These are phyloP conservation scores for Tricholoma furcatifolium DNA, from an alignment of 768 basidiomycete genomes.

Conservation along the genomic window DNA sequence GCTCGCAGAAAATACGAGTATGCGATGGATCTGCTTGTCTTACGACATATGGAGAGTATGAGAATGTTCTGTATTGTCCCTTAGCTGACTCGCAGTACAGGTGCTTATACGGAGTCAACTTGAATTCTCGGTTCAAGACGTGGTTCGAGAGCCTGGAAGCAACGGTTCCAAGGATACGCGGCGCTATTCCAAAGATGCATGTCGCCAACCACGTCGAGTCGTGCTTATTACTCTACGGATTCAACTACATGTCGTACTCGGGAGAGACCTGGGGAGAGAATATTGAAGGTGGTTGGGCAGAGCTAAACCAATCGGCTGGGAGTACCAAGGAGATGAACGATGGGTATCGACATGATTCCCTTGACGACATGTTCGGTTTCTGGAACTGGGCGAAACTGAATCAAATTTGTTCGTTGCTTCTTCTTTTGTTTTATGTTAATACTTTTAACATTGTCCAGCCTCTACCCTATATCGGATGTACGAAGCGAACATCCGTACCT, in stretches of 20 bases:
- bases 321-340: no score
- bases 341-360: no score
- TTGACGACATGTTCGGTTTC: slow-evolving; percentile 22
- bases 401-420: slow-evolving; percentile 18
- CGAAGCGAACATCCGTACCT: background rate
- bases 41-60: slow-evolving; percentile 26
- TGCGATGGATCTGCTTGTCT: slow-evolving; percentile 20
- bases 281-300: no score
- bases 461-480: slow-evolving; percentile 4
- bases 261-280: no score
- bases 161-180: slow-evolving; percentile 16
- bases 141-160: slow-evolving; percentile 14
- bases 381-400: slow-evolving; percentile 28
- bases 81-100: background rate
- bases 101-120: slow-evolving; percentile 24
- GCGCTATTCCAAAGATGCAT: slow-evolving; percentile 29
- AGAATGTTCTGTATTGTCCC: background rate
- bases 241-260: slow-evolving; percentile 23
- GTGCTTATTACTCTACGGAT: slow-evolving; percentile 22
- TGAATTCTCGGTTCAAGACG: slow-evolving; percentile 15
- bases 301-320: no score
- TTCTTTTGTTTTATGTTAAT: background rate
- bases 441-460: background rate
- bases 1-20: slow-evolving; percentile 7
- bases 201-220: slow-evolving; percentile 22